Percentiles rank a stretch among this genome's conserved stretches.
phyloP scores from a whole-genome alignment of 495 filamentous ascomycete genomes.

The Annulohypoxylon maeteangense region DNA sequence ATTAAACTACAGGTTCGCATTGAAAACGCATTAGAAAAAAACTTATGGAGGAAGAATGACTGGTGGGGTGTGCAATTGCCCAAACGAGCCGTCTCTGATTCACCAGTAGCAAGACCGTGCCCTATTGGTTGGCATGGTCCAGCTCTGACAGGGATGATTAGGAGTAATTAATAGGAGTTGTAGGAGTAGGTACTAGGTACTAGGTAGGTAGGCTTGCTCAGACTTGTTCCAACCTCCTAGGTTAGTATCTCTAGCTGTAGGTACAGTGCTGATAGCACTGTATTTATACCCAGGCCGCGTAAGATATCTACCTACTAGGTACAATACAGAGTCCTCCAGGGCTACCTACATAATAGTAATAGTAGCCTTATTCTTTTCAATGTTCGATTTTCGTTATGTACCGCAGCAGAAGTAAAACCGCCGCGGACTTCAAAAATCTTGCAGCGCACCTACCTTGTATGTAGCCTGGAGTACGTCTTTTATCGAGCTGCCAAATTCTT shows the following conservation, averaged over 20 bases:
- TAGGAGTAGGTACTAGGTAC: no score
- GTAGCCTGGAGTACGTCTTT: no score
- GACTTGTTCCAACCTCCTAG: conserved; percentile 10
- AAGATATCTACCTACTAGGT: no score
- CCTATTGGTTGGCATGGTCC: conserved; percentile 28
- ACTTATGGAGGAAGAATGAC: conserved; percentile 3
- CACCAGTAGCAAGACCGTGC: conserved; percentile 27
- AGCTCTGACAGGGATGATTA: conserved; percentile 19
- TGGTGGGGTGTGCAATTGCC: conserved; percentile 31
- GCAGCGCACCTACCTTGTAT: no score
- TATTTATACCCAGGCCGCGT: not conserved
- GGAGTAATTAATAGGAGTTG: conserved; percentile 18
- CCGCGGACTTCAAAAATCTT: not conserved
- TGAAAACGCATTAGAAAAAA: conserved; percentile 10
- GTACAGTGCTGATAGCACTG: conserved; percentile 21
- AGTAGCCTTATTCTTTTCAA: not conserved
- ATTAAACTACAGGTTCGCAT: not conserved
- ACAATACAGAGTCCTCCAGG: no score
- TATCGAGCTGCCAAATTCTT: conserved; percentile 20
- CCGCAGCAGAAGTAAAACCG: not conserved
- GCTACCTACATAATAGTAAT: not conserved
- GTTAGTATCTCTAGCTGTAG: not conserved
- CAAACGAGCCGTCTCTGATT: conserved; percentile 39
- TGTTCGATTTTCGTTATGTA: not conserved
- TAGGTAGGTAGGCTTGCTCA: not conserved